phyloP scores from a whole-genome alignment of 2,329 filamentous ascomycete species.

The Fusarium praegraminearum region DNA sequence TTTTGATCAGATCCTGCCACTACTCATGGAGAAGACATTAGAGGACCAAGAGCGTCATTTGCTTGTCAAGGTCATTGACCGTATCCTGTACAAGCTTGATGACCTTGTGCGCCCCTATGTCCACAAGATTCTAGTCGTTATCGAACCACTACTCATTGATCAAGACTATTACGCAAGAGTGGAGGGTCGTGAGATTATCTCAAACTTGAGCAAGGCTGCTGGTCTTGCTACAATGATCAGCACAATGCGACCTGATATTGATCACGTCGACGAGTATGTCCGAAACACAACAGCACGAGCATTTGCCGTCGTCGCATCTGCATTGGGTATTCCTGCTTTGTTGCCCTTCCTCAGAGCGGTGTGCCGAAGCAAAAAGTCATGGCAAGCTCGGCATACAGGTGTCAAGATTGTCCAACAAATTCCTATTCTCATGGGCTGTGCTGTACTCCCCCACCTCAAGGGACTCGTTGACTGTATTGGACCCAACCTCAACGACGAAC shows the following conservation, averaged over 20 bases:
- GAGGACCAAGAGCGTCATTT: constrained; percentile 98
- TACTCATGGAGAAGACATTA: constrained; percentile 97
- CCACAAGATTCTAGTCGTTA: constrained; percentile 98
- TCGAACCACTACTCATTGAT: constrained; percentile 98
- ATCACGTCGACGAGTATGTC: constrained; percentile 98
- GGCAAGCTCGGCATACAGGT: constrained; percentile 97
- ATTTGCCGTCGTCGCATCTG: constrained; percentile 96
- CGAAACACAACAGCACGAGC: constrained; percentile 97
- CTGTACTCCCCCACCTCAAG: constrained; percentile 93
- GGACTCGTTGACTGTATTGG: constrained; percentile 96
- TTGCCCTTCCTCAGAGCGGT: constrained; percentile 95
- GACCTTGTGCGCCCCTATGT: constrained; percentile 96
- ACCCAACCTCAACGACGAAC: constrained; percentile 95
- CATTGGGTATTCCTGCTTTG: constrained; percentile 93
- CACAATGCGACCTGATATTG: constrained; percentile 98
- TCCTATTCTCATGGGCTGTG: constrained; percentile 98
- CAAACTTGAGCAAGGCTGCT: constrained; percentile 95
- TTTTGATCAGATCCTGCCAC: constrained; percentile 96
- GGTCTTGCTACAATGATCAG: constrained; percentile 99
- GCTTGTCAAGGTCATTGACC: constrained; percentile 98
- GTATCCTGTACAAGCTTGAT: constrained; percentile 97
- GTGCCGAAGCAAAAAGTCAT: constrained; percentile 98
- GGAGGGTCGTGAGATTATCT: constrained; percentile 98
- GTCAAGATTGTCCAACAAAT: constrained; percentile 99
- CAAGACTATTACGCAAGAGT: constrained; percentile 99